Conservation (phyloP, 1,284 basidiomycete species). For the Austroboletus niveus region DNA sequence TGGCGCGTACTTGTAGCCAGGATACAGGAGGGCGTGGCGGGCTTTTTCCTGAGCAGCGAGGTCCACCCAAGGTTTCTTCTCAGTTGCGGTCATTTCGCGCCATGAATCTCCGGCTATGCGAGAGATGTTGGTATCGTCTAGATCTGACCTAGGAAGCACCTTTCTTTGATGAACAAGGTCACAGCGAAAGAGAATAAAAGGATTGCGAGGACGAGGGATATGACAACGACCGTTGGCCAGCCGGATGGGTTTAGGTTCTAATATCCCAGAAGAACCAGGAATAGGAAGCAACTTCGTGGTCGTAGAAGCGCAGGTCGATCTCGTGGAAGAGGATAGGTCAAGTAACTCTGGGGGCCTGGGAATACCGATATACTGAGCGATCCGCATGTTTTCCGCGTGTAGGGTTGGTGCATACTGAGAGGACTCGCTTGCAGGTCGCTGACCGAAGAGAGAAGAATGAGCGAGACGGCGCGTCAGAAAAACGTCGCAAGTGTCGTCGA, state of each 20-base stretch:
- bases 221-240: conserved; percentile 38
- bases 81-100: conserved; percentile 43
- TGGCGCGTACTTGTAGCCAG: conserved; percentile 49
- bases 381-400: conserved; percentile 6
- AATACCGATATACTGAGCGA: conserved; percentile 10
- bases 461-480: conserved; percentile 26
- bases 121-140: conserved; percentile 58
- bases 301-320: neutral
- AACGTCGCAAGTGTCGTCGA: conserved; percentile 31
- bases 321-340: neutral
- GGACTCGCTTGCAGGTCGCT: conserved; percentile 14
- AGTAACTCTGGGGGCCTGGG: conserved; percentile 10
- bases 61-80: conserved; percentile 49
- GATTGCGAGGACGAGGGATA: conserved; percentile 80
- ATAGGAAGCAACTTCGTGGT: conserved; percentile 20
- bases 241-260: conserved; percentile 17
- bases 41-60: conserved; percentile 52
- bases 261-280: conserved; percentile 23
- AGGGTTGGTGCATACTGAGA: conserved; percentile 3
- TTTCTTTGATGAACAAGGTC: conserved; percentile 52
- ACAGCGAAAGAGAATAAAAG: conserved; percentile 84
- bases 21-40: conserved; percentile 43
- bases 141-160: conserved; percentile 43
- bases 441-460: conserved; percentile 7
- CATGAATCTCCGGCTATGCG: conserved; percentile 55